Percentiles rank a stretch among this genome's conserved stretches.
phyloP scores from a whole-genome alignment of 352 stramenopile species.

The Phytophthora palmivora region DNA sequence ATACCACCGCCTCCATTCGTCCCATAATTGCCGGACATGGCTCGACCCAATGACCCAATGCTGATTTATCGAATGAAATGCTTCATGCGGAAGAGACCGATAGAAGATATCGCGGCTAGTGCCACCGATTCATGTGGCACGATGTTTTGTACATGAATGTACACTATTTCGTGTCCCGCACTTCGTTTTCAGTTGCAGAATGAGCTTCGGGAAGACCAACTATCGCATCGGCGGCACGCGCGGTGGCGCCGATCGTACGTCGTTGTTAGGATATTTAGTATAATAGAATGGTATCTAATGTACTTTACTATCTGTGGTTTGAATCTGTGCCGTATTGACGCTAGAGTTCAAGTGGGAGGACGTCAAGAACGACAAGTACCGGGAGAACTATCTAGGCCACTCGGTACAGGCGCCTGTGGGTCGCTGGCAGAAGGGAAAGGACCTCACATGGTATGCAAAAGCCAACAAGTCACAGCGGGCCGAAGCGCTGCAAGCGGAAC shows the following conservation, averaged over 20 bases:
- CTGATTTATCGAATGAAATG: slow-evolving; percentile 28
- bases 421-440: slow-evolving; percentile 90
- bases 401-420: slow-evolving; percentile 89
- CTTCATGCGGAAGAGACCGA: slow-evolving; percentile 1
- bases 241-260: slow-evolving; percentile 86
- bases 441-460: slow-evolving; percentile 92
- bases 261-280: background rate
- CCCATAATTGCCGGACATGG: slow-evolving; percentile 50
- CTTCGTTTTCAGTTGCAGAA: slow-evolving; percentile 29
- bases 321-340: slow-evolving; percentile 4
- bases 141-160: background rate
- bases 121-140: background rate
- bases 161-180: slow-evolving; percentile 3
- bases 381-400: slow-evolving; percentile 92
- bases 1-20: slow-evolving; percentile 34
- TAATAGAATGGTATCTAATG: background rate
- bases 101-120: slow-evolving; percentile 20
- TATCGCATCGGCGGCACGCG: slow-evolving; percentile 89
- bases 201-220: slow-evolving; percentile 89
- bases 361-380: slow-evolving; percentile 94
- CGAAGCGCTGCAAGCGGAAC: slow-evolving; percentile 64
- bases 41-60: background rate
- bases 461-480: slow-evolving; percentile 59
- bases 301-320: background rate
- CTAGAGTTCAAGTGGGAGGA: slow-evolving; percentile 94